Conservation (phyloP, 2,329 filamentous ascomycete species). For the Fusarium globosum region DNA sequence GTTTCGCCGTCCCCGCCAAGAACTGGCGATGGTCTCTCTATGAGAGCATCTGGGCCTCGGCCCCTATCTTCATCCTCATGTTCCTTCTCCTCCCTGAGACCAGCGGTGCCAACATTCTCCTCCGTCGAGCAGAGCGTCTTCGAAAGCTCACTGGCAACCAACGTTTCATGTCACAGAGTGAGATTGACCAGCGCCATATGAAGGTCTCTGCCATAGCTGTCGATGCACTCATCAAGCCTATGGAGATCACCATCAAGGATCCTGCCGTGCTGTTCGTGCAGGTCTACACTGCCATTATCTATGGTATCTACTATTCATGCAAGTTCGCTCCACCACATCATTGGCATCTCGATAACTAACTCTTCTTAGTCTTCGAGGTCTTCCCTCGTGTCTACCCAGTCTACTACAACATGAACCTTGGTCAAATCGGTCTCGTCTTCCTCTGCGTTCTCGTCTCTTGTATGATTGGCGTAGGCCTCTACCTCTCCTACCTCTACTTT, state of each 20-base stretch:
- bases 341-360: conserved; percentile 9
- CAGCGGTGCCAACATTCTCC: conserved; percentile 66
- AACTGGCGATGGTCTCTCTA: conserved; percentile 73
- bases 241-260: conserved; percentile 69
- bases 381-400: conserved; percentile 72
- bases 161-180: conserved; percentile 69
- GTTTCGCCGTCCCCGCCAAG: conserved; percentile 67
- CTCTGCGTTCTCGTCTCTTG: conserved; percentile 69
- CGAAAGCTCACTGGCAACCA: conserved; percentile 68
- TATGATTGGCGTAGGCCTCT: conserved; percentile 61
- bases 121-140: conserved; percentile 69
- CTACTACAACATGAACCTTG: conserved; percentile 69
- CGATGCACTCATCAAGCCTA: conserved; percentile 70
- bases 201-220: conserved; percentile 58
- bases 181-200: conserved; percentile 70
- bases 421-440: conserved; percentile 70
- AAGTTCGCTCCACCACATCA: conserved; percentile 11
- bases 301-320: conserved; percentile 70
- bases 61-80: conserved; percentile 69
- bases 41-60: conserved; percentile 71
- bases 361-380: conserved; percentile 65
- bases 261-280: conserved; percentile 72
- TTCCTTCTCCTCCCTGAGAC: conserved; percentile 75
- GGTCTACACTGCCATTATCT: conserved; percentile 70
- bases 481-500: conserved; percentile 63